Percentiles rank a stretch among this genome's conserved stretches.
These are phyloP conservation scores for Prunella vulgaris DNA, from an alignment of 257 asterid genomes.

Conservation along the genomic window DNA sequence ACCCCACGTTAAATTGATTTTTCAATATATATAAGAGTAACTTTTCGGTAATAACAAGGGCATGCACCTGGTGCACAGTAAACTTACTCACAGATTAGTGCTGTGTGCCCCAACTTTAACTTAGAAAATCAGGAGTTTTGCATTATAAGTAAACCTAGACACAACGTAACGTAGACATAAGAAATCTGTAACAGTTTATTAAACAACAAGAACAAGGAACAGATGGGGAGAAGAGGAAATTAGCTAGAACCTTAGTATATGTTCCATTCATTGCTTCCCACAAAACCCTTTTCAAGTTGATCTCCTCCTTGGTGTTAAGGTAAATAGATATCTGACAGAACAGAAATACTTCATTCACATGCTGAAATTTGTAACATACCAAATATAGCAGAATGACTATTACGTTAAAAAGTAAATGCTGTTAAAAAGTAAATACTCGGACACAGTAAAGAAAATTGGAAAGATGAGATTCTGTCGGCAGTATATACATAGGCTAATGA, in stretches of 20 bases:
- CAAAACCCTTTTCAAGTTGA: slow-evolving; percentile 38
- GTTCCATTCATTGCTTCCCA: slow-evolving; percentile 57
- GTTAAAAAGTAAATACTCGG: too few species aligned
- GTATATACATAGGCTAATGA: slow-evolving; percentile 1
- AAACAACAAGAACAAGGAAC: background rate
- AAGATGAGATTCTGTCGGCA: slow-evolving; percentile 5
- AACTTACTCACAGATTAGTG: slow-evolving; percentile 6
- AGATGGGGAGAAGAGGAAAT: slow-evolving; percentile 16
- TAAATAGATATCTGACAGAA: slow-evolving; percentile 46
- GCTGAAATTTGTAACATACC: background rate
- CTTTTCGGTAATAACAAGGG: too few species aligned
- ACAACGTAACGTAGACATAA: background rate
- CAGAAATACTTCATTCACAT: slow-evolving; percentile 11
- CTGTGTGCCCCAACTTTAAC: background rate
- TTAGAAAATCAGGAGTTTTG: slow-evolving; percentile 10
- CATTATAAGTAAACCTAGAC: background rate
- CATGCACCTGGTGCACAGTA: too few species aligned
- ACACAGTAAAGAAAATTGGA: background rate
- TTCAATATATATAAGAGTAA: too few species aligned
- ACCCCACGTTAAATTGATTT: too few species aligned
- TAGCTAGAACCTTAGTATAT: slow-evolving; percentile 29
- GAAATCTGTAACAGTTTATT: background rate
- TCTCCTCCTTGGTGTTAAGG: slow-evolving; percentile 50
- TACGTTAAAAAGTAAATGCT: too few species aligned
- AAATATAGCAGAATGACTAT: background rate